phyloP scores from a whole-genome alignment of 192 early-diverging fungal species.

The Backusella tuberculispora region DNA sequence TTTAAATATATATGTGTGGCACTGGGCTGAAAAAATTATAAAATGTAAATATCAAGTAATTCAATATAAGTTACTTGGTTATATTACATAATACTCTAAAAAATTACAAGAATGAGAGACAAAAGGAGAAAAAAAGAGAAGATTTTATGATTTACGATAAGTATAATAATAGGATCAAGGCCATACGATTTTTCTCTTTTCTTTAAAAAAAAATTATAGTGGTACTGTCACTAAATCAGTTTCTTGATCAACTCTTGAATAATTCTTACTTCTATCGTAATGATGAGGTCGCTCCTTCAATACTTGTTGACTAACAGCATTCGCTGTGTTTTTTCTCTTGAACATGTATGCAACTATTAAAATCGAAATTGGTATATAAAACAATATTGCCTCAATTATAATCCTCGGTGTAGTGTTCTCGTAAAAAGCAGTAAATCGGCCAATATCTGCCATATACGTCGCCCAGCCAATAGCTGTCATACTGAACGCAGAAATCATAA shows the following conservation, averaged over 20 bases:
- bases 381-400: neutral
- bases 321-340: neutral
- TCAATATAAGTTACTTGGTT: neutral
- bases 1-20: neutral
- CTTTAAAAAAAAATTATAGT: neutral
- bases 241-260: neutral
- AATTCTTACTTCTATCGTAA: neutral
- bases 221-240: neutral
- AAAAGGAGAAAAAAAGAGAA: neutral
- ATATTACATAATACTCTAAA: neutral
- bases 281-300: neutral
- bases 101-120: neutral
- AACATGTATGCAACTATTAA: neutral
- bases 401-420: neutral
- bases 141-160: neutral
- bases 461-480: neutral
- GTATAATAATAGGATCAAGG: neutral
- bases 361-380: neutral
- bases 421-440: neutral
- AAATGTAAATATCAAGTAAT: neutral
- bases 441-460: neutral
- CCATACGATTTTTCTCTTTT: neutral
- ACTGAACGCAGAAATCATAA: neutral
- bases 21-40: conserved; percentile 1
- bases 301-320: neutral